A percentile compares a stretch with the other conserved stretches of the same genome.
phyloP scores from a whole-genome alignment of 2,329 filamentous ascomycete species.

The Pseudonectria foliicola region DNA sequence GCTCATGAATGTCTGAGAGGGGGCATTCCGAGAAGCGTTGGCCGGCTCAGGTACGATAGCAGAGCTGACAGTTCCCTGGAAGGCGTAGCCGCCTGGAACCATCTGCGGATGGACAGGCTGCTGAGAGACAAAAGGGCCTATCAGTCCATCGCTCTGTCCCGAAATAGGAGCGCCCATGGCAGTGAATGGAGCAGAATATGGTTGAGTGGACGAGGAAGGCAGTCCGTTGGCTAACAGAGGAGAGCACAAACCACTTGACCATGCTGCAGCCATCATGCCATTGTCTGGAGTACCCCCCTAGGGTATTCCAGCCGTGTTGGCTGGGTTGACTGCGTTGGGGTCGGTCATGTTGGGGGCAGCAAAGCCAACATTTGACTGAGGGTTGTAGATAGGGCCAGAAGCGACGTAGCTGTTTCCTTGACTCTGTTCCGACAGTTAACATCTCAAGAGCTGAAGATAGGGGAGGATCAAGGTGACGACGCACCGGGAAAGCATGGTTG shows the following conservation, averaged over 20 bases:
- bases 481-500: slow-evolving; percentile 15
- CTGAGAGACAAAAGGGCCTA: no score
- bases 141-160: no score
- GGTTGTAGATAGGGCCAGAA: not conserved
- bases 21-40: slow-evolving; percentile 7
- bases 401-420: not conserved
- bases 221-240: not conserved
- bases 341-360: slow-evolving; percentile 13
- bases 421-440: not conserved
- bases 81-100: no score
- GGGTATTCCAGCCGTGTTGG: slow-evolving; percentile 8
- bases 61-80: no score
- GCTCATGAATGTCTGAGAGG: slow-evolving; percentile 6
- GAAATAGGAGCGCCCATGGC: no score
- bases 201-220: no score
- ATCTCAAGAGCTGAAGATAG: not conserved
- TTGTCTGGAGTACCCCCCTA: slow-evolving; percentile 18
- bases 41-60: slow-evolving; percentile 10
- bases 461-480: not conserved
- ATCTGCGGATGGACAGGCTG: no score
- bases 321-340: not conserved
- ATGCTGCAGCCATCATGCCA: not conserved
- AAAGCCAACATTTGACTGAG: not conserved
- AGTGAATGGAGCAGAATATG: no score
- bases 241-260: not conserved